A percentile compares a stretch with the other conserved stretches of the same genome.
Conservation (phyloP, 768 basidiomycete genomes). For the Clitopilus passeckerianus region DNA sequence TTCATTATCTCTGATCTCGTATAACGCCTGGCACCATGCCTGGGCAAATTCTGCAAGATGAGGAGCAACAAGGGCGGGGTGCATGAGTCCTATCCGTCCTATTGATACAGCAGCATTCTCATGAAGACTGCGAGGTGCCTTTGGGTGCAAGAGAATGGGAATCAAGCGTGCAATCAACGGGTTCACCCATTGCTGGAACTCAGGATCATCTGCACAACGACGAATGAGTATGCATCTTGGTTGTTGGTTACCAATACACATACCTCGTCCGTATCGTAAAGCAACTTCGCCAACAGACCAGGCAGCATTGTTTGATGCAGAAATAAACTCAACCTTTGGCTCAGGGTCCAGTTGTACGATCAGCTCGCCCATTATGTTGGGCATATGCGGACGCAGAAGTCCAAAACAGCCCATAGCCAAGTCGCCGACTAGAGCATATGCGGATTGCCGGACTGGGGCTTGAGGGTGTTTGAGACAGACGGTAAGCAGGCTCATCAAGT, state of each 20-base stretch:
- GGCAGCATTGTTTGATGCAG: slow-evolving; percentile 97
- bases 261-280: slow-evolving; percentile 81
- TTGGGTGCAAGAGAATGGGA: slow-evolving; percentile 88
- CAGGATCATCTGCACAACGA: slow-evolving; percentile 54
- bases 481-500: slow-evolving; percentile 75
- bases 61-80: slow-evolving; percentile 84
- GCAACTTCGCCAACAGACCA: slow-evolving; percentile 99
- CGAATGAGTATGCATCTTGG: slow-evolving; percentile 1
- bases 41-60: slow-evolving; percentile 88
- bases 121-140: slow-evolving; percentile 88
- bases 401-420: slow-evolving; percentile 95
- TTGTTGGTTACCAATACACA: slow-evolving; percentile 11
- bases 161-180: slow-evolving; percentile 85
- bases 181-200: slow-evolving; percentile 91
- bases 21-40: slow-evolving; percentile 94
- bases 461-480: slow-evolving; percentile 94
- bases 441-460: slow-evolving; percentile 91
- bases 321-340: slow-evolving; percentile 90
- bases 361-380: slow-evolving; percentile 86
- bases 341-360: slow-evolving; percentile 88
- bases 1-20: slow-evolving; percentile 98
- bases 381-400: slow-evolving; percentile 79
- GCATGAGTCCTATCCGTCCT: slow-evolving; percentile 92
- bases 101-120: slow-evolving; percentile 99
- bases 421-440: slow-evolving; percentile 97